Evolutionary conservation across 208 protist genomes (phyloP).

Genomic region (Angomonas deanei): DNA sequence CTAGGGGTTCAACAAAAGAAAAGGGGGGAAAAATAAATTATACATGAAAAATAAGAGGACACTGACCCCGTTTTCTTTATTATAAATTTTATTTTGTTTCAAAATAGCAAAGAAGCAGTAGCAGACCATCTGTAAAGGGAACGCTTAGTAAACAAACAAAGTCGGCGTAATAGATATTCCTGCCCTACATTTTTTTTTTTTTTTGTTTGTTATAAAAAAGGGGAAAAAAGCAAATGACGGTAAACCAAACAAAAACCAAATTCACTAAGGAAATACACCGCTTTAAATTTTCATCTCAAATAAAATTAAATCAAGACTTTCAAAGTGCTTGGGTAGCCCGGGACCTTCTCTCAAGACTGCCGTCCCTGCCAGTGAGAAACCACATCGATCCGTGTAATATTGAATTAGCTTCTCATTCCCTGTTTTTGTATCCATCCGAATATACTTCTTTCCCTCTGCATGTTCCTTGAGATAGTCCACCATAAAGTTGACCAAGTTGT

Average conservation of each 20-base stretch:
- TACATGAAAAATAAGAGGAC: neutral
- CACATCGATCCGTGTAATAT: constrained; percentile 10
- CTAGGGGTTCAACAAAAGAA: neutral
- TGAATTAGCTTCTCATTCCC: constrained; percentile 12
- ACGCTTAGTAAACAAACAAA: neutral
- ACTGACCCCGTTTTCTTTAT: neutral
- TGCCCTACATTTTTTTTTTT: no score
- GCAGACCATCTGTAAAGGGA: neutral
- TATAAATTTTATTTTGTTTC: no score
- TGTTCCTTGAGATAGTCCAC: constrained; percentile 3
- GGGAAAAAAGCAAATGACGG: no score
- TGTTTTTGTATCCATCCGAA: constrained; percentile 17
- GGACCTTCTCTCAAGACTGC: neutral
- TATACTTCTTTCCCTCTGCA: constrained; percentile 4
- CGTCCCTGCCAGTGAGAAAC: constrained; percentile 3
- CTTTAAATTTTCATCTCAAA: constrained; percentile 13
- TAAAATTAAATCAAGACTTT: neutral
- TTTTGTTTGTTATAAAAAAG: no score
- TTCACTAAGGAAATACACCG: constrained; percentile 1
- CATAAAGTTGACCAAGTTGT: neutral
- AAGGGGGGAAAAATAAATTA: neutral
- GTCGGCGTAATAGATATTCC: no score
- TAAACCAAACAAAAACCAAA: neutral
- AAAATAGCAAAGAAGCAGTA: neutral
- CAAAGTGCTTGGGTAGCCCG: constrained; percentile 4